Evolutionary conservation across 2,329 filamentous ascomycete species (phyloP).

Genomic region (Scleromitrula shiraiana): DNA sequence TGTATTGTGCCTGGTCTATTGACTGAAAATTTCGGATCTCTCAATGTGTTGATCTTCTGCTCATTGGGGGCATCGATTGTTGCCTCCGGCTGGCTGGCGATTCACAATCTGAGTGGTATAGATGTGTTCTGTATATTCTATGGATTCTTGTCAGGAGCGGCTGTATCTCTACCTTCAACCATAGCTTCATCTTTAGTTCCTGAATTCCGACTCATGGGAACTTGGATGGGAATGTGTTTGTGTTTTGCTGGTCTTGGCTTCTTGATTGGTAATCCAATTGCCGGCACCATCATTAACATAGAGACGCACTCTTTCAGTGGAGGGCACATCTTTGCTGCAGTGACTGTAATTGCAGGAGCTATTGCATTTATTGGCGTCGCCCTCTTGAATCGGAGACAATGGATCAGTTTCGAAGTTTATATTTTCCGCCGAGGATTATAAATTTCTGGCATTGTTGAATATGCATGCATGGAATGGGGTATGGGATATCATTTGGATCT

Average conservation of each 20-base stretch:
- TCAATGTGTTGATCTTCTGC: constrained; percentile 26
- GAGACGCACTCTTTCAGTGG: background rate
- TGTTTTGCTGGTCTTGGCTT: background rate
- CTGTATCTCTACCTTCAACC: background rate
- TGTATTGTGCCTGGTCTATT: constrained; percentile 30
- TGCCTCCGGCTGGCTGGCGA: constrained; percentile 26
- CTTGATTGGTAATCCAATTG: background rate
- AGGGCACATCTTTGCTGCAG: background rate
- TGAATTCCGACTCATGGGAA: background rate
- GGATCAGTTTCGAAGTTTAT: background rate
- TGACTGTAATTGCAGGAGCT: background rate
- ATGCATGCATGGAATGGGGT: no score
- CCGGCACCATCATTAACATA: background rate
- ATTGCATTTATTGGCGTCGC: background rate
- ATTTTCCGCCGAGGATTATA: no score
- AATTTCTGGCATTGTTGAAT: no score
- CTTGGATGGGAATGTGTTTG: background rate
- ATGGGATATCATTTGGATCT: no score
- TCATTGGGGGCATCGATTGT: constrained; percentile 26
- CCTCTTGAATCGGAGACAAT: background rate
- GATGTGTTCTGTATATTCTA: constrained; percentile 29
- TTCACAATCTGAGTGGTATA: constrained; percentile 22
- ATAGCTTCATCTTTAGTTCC: background rate
- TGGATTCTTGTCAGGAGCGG: constrained; percentile 26
- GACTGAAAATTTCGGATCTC: constrained; percentile 29